Percentiles rank a stretch among this genome's conserved stretches.
These are phyloP conservation scores for Marasmius fiardii DNA, from an alignment of 1,284 basidiomycete species.

Conservation along the genomic window DNA sequence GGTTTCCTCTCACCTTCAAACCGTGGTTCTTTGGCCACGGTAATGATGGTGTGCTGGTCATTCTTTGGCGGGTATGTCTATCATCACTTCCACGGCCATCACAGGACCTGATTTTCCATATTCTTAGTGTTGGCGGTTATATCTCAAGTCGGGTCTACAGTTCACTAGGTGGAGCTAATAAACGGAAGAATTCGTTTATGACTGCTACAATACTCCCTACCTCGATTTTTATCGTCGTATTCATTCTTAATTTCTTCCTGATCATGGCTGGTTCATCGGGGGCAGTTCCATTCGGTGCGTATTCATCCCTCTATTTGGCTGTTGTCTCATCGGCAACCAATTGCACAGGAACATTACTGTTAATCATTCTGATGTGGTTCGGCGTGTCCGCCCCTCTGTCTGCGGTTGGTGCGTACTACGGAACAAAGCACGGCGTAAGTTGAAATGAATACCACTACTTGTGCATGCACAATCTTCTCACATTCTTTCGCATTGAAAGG, in stretches of 20 bases:
- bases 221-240: slow-evolving; percentile 83
- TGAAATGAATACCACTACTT: background rate
- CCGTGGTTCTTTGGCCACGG: slow-evolving; percentile 90
- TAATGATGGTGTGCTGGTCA: slow-evolving; percentile 96
- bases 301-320: slow-evolving; percentile 1
- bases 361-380: slow-evolving; percentile 94
- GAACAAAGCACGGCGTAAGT: slow-evolving; percentile 84
- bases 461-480: slow-evolving; percentile 6
- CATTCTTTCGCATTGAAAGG: slow-evolving; percentile 40
- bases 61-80: slow-evolving; percentile 76
- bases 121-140: slow-evolving; percentile 80
- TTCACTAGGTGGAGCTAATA: slow-evolving; percentile 79
- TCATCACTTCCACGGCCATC: slow-evolving; percentile 3
- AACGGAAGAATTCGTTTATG: slow-evolving; percentile 81
- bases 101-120: background rate
- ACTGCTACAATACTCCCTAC: slow-evolving; percentile 90
- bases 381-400: slow-evolving; percentile 89
- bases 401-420: slow-evolving; percentile 72
- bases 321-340: slow-evolving; percentile 4
- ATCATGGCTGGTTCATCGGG: slow-evolving; percentile 87
- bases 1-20: slow-evolving; percentile 98
- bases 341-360: slow-evolving; percentile 73
- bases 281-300: slow-evolving; percentile 88
- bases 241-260: slow-evolving; percentile 86
- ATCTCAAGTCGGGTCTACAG: slow-evolving; percentile 83